Conservation (phyloP, 805 yeast genomes). For the Kuraishia floccosa region DNA sequence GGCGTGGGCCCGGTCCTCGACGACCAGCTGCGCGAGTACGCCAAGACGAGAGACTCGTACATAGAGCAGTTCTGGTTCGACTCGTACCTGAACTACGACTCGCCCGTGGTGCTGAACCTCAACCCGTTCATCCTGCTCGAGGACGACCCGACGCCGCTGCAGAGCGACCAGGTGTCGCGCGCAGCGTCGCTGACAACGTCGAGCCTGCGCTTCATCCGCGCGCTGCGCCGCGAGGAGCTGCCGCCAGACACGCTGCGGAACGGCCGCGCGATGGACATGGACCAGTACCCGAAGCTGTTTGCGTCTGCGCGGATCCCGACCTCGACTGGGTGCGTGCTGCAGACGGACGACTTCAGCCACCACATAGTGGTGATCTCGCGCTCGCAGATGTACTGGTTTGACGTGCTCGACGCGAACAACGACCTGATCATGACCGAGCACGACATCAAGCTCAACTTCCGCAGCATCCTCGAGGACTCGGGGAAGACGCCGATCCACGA, state of each 20-base stretch:
- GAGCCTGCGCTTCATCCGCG: constrained; percentile 69
- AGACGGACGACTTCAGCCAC: constrained; percentile 61
- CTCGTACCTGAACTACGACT: constrained; percentile 76
- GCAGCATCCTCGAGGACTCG: constrained; percentile 70
- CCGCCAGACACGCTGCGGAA: constrained; percentile 60
- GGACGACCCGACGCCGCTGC: constrained; percentile 77
- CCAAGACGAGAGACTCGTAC: constrained; percentile 59
- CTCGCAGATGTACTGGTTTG: constrained; percentile 93
- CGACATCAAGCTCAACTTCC: constrained; percentile 65
- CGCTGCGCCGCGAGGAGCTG: constrained; percentile 63
- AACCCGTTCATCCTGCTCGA: constrained; percentile 86
- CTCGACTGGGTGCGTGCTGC: constrained; percentile 73
- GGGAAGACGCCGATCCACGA: constrained; percentile 38
- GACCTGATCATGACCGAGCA: constrained; percentile 64
- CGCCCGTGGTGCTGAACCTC: constrained; percentile 83
- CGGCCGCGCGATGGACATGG: constrained; percentile 70
- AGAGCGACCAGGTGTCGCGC: constrained; percentile 57
- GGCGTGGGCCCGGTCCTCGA: constrained; percentile 50
- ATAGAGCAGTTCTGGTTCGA: constrained; percentile 95
- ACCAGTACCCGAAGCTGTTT: constrained; percentile 77
- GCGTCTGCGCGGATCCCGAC: constrained; percentile 87
- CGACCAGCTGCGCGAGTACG: constrained; percentile 47
- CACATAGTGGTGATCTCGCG: constrained; percentile 76
- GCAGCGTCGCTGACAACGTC: constrained; percentile 75
- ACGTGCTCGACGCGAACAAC: constrained; percentile 66